These are phyloP conservation scores for Mycena olivaceomarginata DNA, from an alignment of 768 basidiomycete genomes.

Conservation along the genomic window DNA sequence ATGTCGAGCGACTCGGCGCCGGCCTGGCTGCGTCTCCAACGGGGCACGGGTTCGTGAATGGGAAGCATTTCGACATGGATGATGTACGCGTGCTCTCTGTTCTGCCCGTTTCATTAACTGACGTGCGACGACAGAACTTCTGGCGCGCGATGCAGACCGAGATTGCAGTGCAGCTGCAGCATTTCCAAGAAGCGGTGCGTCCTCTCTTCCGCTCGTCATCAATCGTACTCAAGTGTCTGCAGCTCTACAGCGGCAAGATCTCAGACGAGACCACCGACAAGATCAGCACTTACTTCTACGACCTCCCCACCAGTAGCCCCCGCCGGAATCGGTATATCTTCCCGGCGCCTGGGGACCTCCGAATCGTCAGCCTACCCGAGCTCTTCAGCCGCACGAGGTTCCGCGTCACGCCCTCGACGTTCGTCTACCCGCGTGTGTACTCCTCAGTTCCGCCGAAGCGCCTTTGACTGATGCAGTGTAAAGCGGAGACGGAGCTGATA, in stretches of 20 bases:
- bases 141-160: constrained; percentile 78
- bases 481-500: constrained; percentile 56
- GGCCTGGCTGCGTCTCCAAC: constrained; percentile 57
- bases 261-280: constrained; percentile 70
- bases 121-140: constrained; percentile 70
- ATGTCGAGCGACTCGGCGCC: constrained; percentile 76
- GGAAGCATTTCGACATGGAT: constrained; percentile 82
- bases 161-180: constrained; percentile 74
- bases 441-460: neutral
- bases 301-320: constrained; percentile 82
- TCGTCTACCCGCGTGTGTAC: constrained; percentile 79
- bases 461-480: neutral
- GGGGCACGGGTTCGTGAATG: constrained; percentile 92
- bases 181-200: constrained; percentile 84
- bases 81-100: constrained; percentile 69
- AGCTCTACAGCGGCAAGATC: constrained; percentile 78
- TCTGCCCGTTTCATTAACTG: neutral
- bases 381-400: constrained; percentile 70
- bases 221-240: neutral
- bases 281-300: constrained; percentile 91
- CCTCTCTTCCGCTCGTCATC: neutral
- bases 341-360: constrained; percentile 67
- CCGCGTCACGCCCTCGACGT: constrained; percentile 63
- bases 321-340: constrained; percentile 88
- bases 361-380: constrained; percentile 74